phyloP scores from a whole-genome alignment of 2,329 filamentous ascomycete species.

The Cyphellophora attinorum region DNA sequence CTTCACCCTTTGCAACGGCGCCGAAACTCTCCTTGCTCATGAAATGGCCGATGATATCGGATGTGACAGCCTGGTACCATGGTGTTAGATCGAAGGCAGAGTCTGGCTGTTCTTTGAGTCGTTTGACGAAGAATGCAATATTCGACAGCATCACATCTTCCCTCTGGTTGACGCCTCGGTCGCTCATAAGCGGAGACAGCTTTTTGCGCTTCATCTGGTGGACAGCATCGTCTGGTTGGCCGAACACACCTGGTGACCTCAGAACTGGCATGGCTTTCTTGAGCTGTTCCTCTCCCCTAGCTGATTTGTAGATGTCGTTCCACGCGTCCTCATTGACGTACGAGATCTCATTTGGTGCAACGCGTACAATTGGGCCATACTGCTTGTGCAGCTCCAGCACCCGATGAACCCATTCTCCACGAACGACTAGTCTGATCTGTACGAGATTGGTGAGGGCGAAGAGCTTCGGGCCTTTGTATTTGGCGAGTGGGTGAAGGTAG shows the following conservation, averaged over 20 bases:
- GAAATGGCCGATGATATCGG: constrained; percentile 25
- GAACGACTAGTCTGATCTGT: constrained; percentile 2
- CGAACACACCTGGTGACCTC: too few species aligned
- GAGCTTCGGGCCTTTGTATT: constrained; percentile 17
- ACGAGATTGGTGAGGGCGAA: constrained; percentile 6
- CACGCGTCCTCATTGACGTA: constrained; percentile 24
- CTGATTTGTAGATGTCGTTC: constrained; percentile 20
- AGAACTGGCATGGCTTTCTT: constrained; percentile 1
- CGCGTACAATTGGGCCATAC: constrained; percentile 24
- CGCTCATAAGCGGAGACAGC: background rate
- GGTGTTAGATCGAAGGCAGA: constrained; percentile 12
- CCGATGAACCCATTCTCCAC: constrained; percentile 6
- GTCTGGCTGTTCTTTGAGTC: too few species aligned
- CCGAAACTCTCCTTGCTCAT: constrained; percentile 23
- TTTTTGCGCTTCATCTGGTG: background rate
- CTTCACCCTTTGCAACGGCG: too few species aligned
- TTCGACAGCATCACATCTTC: background rate
- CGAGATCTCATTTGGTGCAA: constrained; percentile 25
- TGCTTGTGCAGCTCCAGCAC: constrained; percentile 15
- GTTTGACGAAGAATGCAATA: too few species aligned
- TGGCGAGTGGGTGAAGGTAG: constrained; percentile 19
- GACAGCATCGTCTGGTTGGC: background rate
- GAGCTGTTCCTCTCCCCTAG: constrained; percentile 1
- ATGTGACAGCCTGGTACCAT: constrained; percentile 20
- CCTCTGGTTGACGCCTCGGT: background rate